A percentile compares a stretch with the other conserved stretches of the same genome.
Evolutionary conservation across 2,329 filamentous ascomycete genomes (phyloP).

Genomic region (Trichoderma lentiforme): DNA sequence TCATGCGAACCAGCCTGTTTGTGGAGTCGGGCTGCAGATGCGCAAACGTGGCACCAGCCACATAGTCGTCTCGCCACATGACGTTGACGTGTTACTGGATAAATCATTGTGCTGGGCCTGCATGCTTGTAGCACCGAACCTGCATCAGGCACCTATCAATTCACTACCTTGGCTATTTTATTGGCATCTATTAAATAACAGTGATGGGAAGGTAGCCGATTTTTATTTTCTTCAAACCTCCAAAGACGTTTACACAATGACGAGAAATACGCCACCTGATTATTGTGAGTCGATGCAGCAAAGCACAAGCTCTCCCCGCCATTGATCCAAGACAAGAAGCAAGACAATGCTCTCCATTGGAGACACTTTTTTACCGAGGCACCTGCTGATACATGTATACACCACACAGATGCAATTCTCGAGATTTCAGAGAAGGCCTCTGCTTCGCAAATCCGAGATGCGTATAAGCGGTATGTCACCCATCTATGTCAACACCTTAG

Average conservation of each 20-base stretch:
- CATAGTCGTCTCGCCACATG: constrained; percentile 39
- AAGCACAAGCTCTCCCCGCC: background rate
- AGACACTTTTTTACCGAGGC: background rate
- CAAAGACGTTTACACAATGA: constrained; percentile 28
- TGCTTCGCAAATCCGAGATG: constrained; percentile 81
- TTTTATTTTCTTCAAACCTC: background rate
- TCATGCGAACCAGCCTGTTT: background rate
- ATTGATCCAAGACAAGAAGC: background rate
- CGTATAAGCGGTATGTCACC: constrained; percentile 74
- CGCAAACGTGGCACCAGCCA: constrained; percentile 25
- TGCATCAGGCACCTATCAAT: constrained; percentile 15
- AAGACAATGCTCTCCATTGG: background rate
- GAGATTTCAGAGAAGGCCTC: constrained; percentile 71
- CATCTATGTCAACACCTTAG: background rate
- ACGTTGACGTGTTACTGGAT: constrained; percentile 33
- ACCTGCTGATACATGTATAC: background rate
- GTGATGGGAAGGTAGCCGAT: background rate
- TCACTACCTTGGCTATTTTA: background rate
- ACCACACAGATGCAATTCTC: constrained; percentile 63
- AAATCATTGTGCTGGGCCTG: background rate
- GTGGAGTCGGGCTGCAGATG: constrained; percentile 1
- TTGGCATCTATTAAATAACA: background rate
- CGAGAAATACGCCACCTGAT: constrained; percentile 47
- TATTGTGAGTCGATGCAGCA: constrained; percentile 49
- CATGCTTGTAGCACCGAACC: background rate